These are phyloP conservation scores for Circinella minor DNA, from an alignment of 371 early-diverging fungal species.

Conservation along the genomic window DNA sequence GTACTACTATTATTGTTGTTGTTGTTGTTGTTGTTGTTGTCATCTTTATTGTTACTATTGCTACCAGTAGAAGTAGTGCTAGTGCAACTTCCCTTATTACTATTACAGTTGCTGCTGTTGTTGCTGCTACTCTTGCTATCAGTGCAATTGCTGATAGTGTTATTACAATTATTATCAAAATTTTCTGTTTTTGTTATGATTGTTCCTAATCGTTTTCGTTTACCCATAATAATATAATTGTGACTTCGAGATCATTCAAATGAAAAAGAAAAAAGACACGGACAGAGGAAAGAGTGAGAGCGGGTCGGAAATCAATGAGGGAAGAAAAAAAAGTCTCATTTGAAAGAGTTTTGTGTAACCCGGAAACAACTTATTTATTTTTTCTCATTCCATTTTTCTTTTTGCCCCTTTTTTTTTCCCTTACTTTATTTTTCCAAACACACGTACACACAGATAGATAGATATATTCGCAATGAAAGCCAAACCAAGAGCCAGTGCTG, in stretches of 20 bases:
- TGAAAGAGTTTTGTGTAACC: background rate
- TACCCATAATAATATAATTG: background rate
- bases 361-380: background rate
- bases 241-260: background rate
- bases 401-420: slow-evolving; percentile 8
- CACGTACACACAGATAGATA: too few relatives aligned
- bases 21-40: background rate
- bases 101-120: background rate
- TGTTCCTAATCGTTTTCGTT: background rate
- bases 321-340: too few relatives aligned
- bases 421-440: slow-evolving; percentile 1
- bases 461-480: slow-evolving; percentile 41
- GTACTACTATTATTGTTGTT: background rate
- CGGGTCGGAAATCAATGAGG: too few relatives aligned
- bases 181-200: too few relatives aligned
- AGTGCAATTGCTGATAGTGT: background rate
- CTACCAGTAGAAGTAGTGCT: background rate
- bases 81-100: background rate
- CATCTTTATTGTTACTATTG: background rate
- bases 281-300: background rate
- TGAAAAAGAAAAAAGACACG: background rate
- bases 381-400: background rate
- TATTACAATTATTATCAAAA: background rate
- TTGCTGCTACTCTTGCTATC: background rate
- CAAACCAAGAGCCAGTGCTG: slow-evolving; percentile 14